These are phyloP conservation scores for Brettanomyces nanus DNA, from an alignment of 805 yeast genomes.

Conservation along the genomic window DNA sequence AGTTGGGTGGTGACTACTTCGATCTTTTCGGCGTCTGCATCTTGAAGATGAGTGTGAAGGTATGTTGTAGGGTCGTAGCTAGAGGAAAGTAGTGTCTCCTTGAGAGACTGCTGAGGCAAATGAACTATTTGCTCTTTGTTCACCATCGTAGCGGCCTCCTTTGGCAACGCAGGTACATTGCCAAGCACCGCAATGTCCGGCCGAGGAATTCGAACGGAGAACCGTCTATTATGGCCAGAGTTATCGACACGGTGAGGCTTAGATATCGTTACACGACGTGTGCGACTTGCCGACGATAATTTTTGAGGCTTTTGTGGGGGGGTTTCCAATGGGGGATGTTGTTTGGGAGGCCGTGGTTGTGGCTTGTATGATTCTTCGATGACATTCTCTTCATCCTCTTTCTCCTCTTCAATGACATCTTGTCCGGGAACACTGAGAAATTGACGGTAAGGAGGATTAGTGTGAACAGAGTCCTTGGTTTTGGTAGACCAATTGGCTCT, in stretches of 20 bases:
- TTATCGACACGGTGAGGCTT: conserved; percentile 15
- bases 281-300: too few relatives aligned
- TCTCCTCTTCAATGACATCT: background rate
- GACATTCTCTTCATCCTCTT: conserved; percentile 1
- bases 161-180: conserved; percentile 1
- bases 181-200: background rate
- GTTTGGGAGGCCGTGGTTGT: too few relatives aligned
- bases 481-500: conserved; percentile 23
- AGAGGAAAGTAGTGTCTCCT: conserved; percentile 27
- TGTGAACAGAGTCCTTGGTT: conserved; percentile 2
- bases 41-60: conserved; percentile 42
- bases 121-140: background rate
- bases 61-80: conserved; percentile 40
- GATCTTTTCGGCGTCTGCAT: conserved; percentile 64
- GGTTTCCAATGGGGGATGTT: background rate
- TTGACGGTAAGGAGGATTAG: conserved; percentile 5
- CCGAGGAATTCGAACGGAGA: conserved; percentile 13
- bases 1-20: conserved; percentile 46
- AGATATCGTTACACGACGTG: conserved; percentile 1
- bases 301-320: too few relatives aligned
- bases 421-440: background rate
- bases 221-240: conserved; percentile 16
- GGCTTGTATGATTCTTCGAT: background rate
- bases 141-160: background rate
- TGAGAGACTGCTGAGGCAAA: too few relatives aligned